Evolutionary conservation across 1,284 basidiomycete species (phyloP).

Genomic region (Stereum hirsutum): DNA sequence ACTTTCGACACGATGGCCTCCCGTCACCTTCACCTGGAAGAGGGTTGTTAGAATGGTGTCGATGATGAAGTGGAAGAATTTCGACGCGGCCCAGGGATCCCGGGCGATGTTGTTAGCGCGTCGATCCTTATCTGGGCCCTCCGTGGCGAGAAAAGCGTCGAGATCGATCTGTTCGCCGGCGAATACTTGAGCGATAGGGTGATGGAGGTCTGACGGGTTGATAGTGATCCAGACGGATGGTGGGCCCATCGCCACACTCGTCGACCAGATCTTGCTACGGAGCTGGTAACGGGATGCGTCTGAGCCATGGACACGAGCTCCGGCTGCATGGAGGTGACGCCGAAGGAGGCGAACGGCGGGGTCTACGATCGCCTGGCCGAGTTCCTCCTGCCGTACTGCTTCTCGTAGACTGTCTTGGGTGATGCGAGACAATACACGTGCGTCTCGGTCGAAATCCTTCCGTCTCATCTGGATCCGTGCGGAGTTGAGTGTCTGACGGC

Average conservation of each 20-base stretch:
- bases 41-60: conserved; percentile 20
- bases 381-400: conserved; percentile 11
- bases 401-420: conserved; percentile 9
- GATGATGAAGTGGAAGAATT: conserved; percentile 31
- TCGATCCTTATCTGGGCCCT: conserved; percentile 18
- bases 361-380: conserved; percentile 6
- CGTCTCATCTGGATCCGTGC: conserved; percentile 9
- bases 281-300: conserved; percentile 5
- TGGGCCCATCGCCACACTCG: neutral
- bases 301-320: conserved; percentile 8
- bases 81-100: conserved; percentile 28
- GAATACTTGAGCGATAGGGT: conserved; percentile 27
- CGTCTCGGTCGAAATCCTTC: conserved; percentile 8
- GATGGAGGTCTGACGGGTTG: conserved; percentile 21
- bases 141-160: conserved; percentile 19
- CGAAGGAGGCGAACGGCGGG: conserved; percentile 8
- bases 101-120: conserved; percentile 22
- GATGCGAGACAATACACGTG: conserved; percentile 6
- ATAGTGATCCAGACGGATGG: conserved; percentile 18
- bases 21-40: conserved; percentile 21
- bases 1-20: conserved; percentile 6
- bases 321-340: conserved; percentile 9
- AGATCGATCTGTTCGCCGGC: conserved; percentile 28
- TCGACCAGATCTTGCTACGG: conserved; percentile 12
- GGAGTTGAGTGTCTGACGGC: conserved; percentile 13